A percentile compares a stretch with the other conserved stretches of the same genome.
These are phyloP conservation scores for Scutellaria baicalensis DNA, from an alignment of 257 asterid species.

Conservation along the genomic window DNA sequence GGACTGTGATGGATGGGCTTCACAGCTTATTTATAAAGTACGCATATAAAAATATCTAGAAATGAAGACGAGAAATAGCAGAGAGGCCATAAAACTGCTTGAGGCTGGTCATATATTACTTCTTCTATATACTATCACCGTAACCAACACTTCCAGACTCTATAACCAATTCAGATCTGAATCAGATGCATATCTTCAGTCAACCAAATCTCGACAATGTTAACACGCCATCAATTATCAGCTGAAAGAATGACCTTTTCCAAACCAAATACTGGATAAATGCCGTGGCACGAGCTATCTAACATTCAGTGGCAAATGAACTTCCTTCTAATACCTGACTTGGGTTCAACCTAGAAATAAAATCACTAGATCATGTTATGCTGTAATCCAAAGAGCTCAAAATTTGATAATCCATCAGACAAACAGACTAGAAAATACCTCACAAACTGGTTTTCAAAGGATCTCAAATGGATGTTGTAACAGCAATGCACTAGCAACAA, in stretches of 20 bases:
- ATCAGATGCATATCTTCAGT: slow-evolving; percentile 22
- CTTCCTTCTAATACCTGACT: slow-evolving; percentile 28
- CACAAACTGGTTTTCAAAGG: slow-evolving; percentile 25
- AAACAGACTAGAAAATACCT: slow-evolving; percentile 34
- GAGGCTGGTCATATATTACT: slow-evolving; percentile 21
- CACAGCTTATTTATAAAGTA: slow-evolving; percentile 39
- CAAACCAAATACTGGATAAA: slow-evolving; percentile 18
- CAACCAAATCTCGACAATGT: slow-evolving; percentile 28
- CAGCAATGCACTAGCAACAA: slow-evolving; percentile 30
- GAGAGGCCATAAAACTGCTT: slow-evolving; percentile 18
- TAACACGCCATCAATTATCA: slow-evolving; percentile 12
- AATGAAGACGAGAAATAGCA: slow-evolving; percentile 13
- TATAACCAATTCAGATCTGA: neutral
- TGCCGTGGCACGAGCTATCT: slow-evolving; percentile 26
- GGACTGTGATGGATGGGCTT: slow-evolving; percentile 32
- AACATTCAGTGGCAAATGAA: slow-evolving; percentile 22
- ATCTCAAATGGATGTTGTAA: slow-evolving; percentile 31
- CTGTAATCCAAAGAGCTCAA: neutral
- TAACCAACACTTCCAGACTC: slow-evolving; percentile 24
- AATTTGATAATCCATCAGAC: neutral
- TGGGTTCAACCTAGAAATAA: slow-evolving; percentile 8
- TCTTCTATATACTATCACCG: slow-evolving; percentile 16
- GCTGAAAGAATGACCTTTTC: neutral
- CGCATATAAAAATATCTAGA: slow-evolving; percentile 11
- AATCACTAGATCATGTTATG: neutral